Evolutionary conservation across 2,329 filamentous ascomycete species (phyloP), one percentile per base, ranked within the genome.

Genomic region (Cladosporium sp.): DNA sequence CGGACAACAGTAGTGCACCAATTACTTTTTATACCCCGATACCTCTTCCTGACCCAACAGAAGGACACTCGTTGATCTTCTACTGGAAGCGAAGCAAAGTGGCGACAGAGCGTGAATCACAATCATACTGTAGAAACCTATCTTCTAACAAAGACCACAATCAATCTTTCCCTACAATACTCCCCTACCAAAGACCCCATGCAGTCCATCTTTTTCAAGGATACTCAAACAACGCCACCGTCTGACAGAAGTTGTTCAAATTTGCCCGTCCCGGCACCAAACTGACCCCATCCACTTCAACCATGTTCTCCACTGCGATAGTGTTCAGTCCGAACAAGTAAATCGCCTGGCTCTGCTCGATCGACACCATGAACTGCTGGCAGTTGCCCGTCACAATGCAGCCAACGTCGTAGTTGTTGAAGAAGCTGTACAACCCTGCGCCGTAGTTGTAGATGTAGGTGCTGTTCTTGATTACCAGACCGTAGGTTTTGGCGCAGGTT

Each of bases 401-500:
- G 12, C 68, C 69, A 61, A 81, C 77, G 52, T 70, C 71, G 71
- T 84, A 84, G 70, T 83, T 80, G 61, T 80, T 73, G 73, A 84
- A 86, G 75, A 83, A 85, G 45, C 73, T 78, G 71, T 75, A 76
- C 79, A 88, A 92, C 90, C 73, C 70, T 1, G 74, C 70, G 49
- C 78, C 78, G 65, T 77, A 79, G 65, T 71, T 69, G 73, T 75
- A 75, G 60, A 80, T 72, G 68, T 73, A 74, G 34, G 65, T 66
- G 2, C 87, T 90, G 72, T 88, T 82, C 58, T 84, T 75, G 40
- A 91, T 79, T 22, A 89, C 87, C 47, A 94, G 78, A 66, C 89
- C 90, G 87, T 87, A 91, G 1, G 90, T 84, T 70, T 92, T 90
- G 61, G 84, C 84, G 73, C 89, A 92, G 20, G 64, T 65, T 6